A percentile compares a stretch with the other conserved stretches of the same genome.
These are phyloP conservation scores for Colletotrichum godetiae DNA, from an alignment of 2,329 filamentous ascomycete genomes.

Conservation along the genomic window DNA sequence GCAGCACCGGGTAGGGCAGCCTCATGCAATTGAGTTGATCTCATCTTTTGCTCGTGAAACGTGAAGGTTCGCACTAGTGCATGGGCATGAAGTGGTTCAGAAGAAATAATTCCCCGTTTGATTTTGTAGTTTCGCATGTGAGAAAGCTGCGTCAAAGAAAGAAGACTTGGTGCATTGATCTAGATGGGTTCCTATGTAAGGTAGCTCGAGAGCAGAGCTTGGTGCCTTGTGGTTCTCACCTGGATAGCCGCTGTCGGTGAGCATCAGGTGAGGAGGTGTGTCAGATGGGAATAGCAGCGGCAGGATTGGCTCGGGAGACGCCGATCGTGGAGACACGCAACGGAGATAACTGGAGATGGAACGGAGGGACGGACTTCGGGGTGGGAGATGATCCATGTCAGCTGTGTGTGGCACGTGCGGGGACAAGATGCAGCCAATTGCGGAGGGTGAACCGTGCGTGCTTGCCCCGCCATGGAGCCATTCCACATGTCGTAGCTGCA, in stretches of 20 bases:
- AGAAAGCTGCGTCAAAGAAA: neutral
- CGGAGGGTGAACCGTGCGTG: constrained; percentile 1
- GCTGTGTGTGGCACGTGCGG: neutral
- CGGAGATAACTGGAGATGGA: neutral
- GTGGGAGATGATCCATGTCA: constrained; percentile 9
- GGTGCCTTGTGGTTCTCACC: neutral
- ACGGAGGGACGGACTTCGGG: constrained; percentile 16
- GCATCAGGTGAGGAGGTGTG: neutral
- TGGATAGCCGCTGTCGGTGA: neutral
- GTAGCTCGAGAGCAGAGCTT: no score
- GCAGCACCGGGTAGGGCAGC: neutral
- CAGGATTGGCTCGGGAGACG: constrained; percentile 24
- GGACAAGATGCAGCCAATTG: neutral
- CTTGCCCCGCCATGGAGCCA: constrained; percentile 12
- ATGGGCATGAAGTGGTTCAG: neutral
- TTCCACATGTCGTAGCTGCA: constrained; percentile 4
- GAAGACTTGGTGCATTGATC: no score
- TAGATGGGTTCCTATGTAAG: neutral
- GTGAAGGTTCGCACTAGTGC: neutral
- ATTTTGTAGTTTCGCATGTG: neutral
- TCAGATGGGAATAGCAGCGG: neutral
- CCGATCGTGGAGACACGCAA: neutral
- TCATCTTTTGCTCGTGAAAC: neutral
- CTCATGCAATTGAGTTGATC: constrained; percentile 9
- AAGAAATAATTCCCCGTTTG: neutral